Evolutionary conservation across 2,329 filamentous ascomycete genomes (phyloP), one percentile per base, ranked within the genome.

Genomic region (Fusarium circinatum): DNA sequence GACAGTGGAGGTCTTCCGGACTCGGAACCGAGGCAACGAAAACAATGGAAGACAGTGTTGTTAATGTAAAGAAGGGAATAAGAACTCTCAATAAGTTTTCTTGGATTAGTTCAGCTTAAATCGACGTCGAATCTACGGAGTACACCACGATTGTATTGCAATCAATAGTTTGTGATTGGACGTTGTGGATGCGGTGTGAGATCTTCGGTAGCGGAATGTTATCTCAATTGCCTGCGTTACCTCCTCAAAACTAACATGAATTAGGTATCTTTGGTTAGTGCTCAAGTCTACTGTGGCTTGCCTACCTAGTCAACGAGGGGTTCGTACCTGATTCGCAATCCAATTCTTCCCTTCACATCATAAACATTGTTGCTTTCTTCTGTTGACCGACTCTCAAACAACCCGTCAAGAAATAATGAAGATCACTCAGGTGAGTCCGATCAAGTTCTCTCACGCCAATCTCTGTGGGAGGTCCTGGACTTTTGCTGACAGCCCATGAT

Each of bases 371-470:
- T 54, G 60, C 56, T 65, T 42, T 28, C 57, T 34, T 17, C 58
- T 51, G 51, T 59, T n/a, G 41, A 48, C n/a, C 14, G 30, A 71
- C 36, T 57, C 22, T 36, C 22, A 68, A 45, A n/a, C 55, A 42
- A n/a, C 48, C 38, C 15, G 45, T 18, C 22, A 38, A 47, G 28
- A 62, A 73, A 49, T 38, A 49, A 82, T 82, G 81, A 81, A 81
- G 59, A 73, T 83, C 63, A 82, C 79, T 12, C 77, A 76, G 32
- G 79, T 80, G 74, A 71, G 70, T 36, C 22, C 13, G 68, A 20
- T 26, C 8, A 51, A 28, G 24, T 32, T 59, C 36, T 44, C 15
- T 41, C 10, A 14, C 30, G 26, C n/a, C 36, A 9, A 41, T 45
- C 11, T 39, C 38, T 30, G 12, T 17, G 34, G 54, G n/a, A 34